Evolutionary conservation across 2,329 filamentous ascomycete species (phyloP), one percentile per base, ranked within the genome.

Genomic region (Phialocephala subalpina): DNA sequence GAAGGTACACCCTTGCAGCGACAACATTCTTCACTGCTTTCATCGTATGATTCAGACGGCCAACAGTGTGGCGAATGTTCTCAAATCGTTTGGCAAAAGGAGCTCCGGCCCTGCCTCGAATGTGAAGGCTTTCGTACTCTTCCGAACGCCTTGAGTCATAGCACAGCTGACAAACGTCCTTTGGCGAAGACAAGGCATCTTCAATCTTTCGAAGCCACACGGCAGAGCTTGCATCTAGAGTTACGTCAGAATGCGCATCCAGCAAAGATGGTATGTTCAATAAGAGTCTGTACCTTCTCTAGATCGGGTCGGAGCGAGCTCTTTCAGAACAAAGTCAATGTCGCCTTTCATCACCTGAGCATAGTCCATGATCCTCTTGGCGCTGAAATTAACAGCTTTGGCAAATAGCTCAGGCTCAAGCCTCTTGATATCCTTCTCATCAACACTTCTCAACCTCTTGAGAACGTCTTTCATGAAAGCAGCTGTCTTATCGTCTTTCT

Each of bases 1-100:
- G 65, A 8, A 84, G 40, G 12, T 67, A 64, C 2, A 56, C 57
- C 1, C 75, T 72, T 59, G 80, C 77, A 7, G 75, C 68, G 1
- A 84, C 58, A 0, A 86, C 74, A 9, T 78, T 67, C 3, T 76
- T 74, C 0, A 78, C 73, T 1, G 80, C 78, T 11, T 81, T 77
- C 1, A 82, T 72, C 60, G 81, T 80, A 25, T 81, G 73, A n/a
- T 79, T 80, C 1, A 86, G 70, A 0, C 83, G 77, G 2, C 83
- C 82, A 8, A 86, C 71, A 38, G 77, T 75, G 69, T 86, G 84
- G 4, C 74, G 73, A 5, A 79, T 73, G 2, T 57, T 47, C 3
- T 67, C 63, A 63, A 81, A 82, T 0, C 25, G 42, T 27, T n/a
- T 16, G 9, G 42, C 49, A 36, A 3, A 59, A 22, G 29, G 11